Conservation (phyloP, 371 early-diverging fungal genomes). For the Zopfochytrium polystomum region DNA sequence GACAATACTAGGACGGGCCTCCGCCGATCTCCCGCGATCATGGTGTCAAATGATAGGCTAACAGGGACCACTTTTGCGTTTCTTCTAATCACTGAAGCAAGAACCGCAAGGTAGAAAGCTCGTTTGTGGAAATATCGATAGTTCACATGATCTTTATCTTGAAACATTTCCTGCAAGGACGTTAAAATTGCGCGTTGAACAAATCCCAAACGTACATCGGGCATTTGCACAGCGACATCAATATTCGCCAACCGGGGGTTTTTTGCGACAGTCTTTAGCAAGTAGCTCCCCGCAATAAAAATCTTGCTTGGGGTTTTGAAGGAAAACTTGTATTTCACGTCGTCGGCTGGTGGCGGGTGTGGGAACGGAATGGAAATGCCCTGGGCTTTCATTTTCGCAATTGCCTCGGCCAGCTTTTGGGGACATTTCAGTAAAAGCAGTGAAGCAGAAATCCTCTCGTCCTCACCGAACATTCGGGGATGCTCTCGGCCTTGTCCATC, state of each 20-base stretch:
- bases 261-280: constrained; percentile 72
- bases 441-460: neutral
- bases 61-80: constrained; percentile 55
- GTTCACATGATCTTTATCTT: constrained; percentile 91
- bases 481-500: constrained; percentile 30
- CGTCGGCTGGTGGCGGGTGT: constrained; percentile 58
- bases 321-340: constrained; percentile 69
- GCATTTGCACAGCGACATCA: constrained; percentile 93
- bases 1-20: constrained; percentile 72
- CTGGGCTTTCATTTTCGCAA: constrained; percentile 18
- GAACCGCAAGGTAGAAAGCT: constrained; percentile 78
- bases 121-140: constrained; percentile 93
- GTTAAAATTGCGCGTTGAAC: neutral
- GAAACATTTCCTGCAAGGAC: constrained; percentile 58
- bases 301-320: constrained; percentile 73
- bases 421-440: neutral
- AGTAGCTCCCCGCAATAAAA: constrained; percentile 86
- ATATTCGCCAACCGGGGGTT: constrained; percentile 65
- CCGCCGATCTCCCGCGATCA: constrained; percentile 68
- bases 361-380: constrained; percentile 72
- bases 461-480: constrained; percentile 24
- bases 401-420: constrained; percentile 22
- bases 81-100: constrained; percentile 42
- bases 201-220: constrained; percentile 61
- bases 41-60: constrained; percentile 55